Evolutionary conservation across 2,329 filamentous ascomycete species (phyloP), one percentile per base, ranked within the genome.

Genomic region (Xylariaceae sp.): DNA sequence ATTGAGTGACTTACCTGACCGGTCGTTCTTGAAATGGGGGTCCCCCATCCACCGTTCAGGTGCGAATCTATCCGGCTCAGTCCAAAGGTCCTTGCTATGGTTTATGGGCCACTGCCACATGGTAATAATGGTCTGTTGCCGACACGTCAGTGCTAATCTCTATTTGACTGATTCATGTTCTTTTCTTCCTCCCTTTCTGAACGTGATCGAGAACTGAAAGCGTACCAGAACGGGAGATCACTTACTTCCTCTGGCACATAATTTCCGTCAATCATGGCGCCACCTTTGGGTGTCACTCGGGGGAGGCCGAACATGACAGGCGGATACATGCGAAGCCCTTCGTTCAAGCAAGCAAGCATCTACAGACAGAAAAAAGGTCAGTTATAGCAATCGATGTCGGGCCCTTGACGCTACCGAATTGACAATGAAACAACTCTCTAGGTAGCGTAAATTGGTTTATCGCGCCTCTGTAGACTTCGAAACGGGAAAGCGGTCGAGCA

Each of bases 261-360:
- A 5, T 51, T 51, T 9, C 63, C 67, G 2, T 56, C 51, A 27
- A 69, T 48, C 3, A 53, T 56, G 3, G 54, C 57, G 44, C 66
- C 66, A 2, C 66, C 65, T 29, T 54, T 50, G 2, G 64, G 63
- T 1, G 52, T 43, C 2, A 42, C 2, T n/a, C 67, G 47, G 0
- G 64, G 63, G 7, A 69, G 43, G 1, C 62, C 61, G 6, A 27
- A 39, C 0, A 57, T 54, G 29, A 65, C 65, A 1, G 67, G 67
- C 6, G 75, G 74, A 52, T 75, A 77, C 43, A 71, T 63, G 6
- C 75, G 68, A 40, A 78, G 57, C 1, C 66, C 60, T 63, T 78
- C 75, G 32, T 76, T 68, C 6, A 77, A 63, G 48, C 65, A 69
- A 3, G 74, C 75, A 9, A 70, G 61, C 62, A 77, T 68, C 57